Evolutionary conservation across 2,329 filamentous ascomycete genomes (phyloP), one percentile per base, ranked within the genome.

Genomic region (Pseudocercospora cruenta): DNA sequence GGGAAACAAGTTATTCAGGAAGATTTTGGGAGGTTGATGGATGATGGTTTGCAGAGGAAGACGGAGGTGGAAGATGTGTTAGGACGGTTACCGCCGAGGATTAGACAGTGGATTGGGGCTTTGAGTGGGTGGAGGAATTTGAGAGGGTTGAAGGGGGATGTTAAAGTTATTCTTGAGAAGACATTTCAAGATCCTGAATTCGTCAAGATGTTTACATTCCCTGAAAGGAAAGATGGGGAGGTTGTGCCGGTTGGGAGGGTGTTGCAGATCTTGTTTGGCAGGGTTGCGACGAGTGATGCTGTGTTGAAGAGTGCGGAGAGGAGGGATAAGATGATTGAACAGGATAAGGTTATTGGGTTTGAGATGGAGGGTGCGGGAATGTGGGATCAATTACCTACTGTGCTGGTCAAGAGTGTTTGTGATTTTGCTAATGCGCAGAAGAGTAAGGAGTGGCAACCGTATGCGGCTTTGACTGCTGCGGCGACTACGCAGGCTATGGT

Each of bases 371-470:
- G 51, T 55, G 51, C 51, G 24, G 51, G 51, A 1, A 55, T 26
- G 22, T 55, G 51, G 51, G 51, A 55, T 55, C 33, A n/a, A 22
- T 26, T 63, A 3, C 60, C 49, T 7, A 63, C 60, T 9, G 36
- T 73, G 4, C 61, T 73, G 12, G 66, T 73, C 3, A 63, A 71
- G 3, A 66, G 69, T 12, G 67, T 72, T 16, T 72, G 59, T n/a
- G 70, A 72, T 53, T 72, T 72, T 39, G 67, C 71, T 8, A 71
- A 73, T 60, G 69, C 65, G 28, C 69, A 73, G 59, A 73, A 72
- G 62, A 69, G 70, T 62, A 61, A 72, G 10, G 19, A 26, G 19
- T 73, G 71, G 70, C 69, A 71, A 39, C 31, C 21, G 0, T 72
- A 69, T 53, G 69, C 71, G 21, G 58, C 58, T 5, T 31, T 55